Percentiles rank a stretch among this genome's conserved stretches.
These are phyloP conservation scores for Ambrosiella xylebori DNA, from an alignment of 2,329 filamentous ascomycete species.

Conservation along the genomic window DNA sequence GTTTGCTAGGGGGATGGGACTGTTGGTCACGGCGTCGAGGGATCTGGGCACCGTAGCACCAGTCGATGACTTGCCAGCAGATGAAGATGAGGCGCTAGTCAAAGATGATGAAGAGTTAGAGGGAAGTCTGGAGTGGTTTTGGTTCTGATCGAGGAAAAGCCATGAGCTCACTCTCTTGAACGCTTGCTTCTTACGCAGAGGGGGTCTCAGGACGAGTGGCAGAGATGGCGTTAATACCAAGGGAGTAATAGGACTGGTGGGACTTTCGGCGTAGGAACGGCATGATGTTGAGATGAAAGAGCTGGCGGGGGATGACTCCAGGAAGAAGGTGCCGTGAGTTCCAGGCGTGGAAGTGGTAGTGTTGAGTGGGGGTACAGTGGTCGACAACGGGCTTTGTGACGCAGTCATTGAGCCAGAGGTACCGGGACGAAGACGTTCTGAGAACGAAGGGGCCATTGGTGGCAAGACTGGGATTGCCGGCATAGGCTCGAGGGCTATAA, in stretches of 20 bases:
- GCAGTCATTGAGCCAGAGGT: slow-evolving; percentile 19
- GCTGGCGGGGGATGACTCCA: not conserved
- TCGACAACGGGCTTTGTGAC: slow-evolving; percentile 15
- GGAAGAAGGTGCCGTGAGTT: not conserved
- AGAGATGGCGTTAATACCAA: slow-evolving; percentile 35
- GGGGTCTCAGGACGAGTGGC: slow-evolving; percentile 40
- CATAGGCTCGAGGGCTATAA: slow-evolving; percentile 29
- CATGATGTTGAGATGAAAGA: not conserved
- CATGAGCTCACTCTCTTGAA: slow-evolving; percentile 45
- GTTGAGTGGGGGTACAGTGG: not conserved
- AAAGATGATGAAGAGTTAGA: not conserved
- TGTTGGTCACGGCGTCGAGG: not conserved
- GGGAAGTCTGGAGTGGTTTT: not conserved
- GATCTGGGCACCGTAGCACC: not conserved
- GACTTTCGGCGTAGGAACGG: not conserved
- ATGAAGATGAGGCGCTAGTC: not conserved
- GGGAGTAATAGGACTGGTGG: slow-evolving; percentile 7
- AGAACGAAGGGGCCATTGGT: slow-evolving; percentile 39
- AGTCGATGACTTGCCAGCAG: not conserved
- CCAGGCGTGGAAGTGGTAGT: not conserved
- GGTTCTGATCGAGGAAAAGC: slow-evolving; percentile 30
- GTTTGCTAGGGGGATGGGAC: not conserved
- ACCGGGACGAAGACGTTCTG: slow-evolving; percentile 30
- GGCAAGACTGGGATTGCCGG: slow-evolving; percentile 40
- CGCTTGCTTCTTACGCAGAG: slow-evolving; percentile 48